Percentiles rank a stretch among this genome's conserved stretches.
phyloP scores from a whole-genome alignment of 495 filamentous ascomycete genomes.

The Trichocladium uniseriatum region DNA sequence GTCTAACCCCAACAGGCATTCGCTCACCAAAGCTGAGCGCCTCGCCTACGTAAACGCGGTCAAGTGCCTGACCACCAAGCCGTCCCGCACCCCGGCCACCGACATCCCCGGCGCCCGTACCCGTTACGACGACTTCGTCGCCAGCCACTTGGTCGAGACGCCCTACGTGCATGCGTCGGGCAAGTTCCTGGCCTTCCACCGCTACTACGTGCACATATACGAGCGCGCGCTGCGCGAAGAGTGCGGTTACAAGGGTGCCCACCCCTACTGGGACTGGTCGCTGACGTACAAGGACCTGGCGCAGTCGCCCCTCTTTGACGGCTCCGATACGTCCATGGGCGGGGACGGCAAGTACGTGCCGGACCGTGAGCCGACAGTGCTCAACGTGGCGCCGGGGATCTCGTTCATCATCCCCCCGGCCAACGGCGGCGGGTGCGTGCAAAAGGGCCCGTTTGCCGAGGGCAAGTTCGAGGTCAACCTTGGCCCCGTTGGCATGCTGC shows the following conservation, averaged over 20 bases:
- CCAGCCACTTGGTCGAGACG: slow-evolving; percentile 52
- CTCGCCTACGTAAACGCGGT: slow-evolving; percentile 52
- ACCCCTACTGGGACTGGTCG: slow-evolving; percentile 51
- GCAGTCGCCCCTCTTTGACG: slow-evolving; percentile 48
- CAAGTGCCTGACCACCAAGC: slow-evolving; percentile 46
- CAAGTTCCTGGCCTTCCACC: slow-evolving; percentile 58
- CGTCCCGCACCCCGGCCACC: neutral
- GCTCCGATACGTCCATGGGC: slow-evolving; percentile 44
- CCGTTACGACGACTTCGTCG: slow-evolving; percentile 55
- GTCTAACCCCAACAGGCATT: slow-evolving; percentile 27
- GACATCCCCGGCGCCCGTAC: slow-evolving; percentile 18
- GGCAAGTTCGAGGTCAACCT: neutral
- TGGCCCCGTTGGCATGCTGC: slow-evolving; percentile 5
- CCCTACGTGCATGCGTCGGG: slow-evolving; percentile 45
- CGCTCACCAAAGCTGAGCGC: slow-evolving; percentile 34
- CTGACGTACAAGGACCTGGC: slow-evolving; percentile 36
- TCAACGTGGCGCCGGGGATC: too few species aligned
- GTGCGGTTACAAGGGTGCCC: slow-evolving; percentile 51
- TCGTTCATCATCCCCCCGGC: slow-evolving; percentile 21
- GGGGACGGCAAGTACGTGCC: slow-evolving; percentile 5
- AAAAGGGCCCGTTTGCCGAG: slow-evolving; percentile 10
- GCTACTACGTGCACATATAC: slow-evolving; percentile 51
- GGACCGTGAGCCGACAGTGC: too few species aligned
- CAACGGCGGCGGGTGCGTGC: slow-evolving; percentile 34
- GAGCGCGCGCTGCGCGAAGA: slow-evolving; percentile 54